phyloP scores from a whole-genome alignment of 2,329 filamentous ascomycete species.

The Cadophora luteo-olivacea region DNA sequence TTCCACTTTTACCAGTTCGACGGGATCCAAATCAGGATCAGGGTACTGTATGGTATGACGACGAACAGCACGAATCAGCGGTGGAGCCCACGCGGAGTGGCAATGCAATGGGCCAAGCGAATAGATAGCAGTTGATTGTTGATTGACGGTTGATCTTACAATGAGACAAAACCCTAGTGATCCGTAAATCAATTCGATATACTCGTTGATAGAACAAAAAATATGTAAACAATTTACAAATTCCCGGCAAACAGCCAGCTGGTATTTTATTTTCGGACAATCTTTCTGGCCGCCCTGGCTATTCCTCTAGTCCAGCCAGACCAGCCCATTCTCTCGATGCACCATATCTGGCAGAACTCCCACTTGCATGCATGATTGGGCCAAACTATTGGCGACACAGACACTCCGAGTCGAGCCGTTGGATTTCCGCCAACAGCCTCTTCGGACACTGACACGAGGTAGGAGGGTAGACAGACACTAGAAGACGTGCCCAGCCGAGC shows the following conservation, averaged over 20 bases:
- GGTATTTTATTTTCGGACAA: slow-evolving; percentile 3
- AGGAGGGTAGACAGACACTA: not conserved
- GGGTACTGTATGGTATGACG: slow-evolving; percentile 9
- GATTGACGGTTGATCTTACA: not conserved
- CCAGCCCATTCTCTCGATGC: not conserved
- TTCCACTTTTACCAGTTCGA: not conserved
- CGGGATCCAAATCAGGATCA: not conserved
- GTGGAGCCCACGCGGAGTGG: slow-evolving; percentile 8
- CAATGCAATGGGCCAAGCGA: not conserved
- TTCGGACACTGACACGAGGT: slow-evolving; percentile 38
- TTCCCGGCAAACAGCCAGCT: not conserved
- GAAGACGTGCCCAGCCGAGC: not conserved
- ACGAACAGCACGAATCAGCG: slow-evolving; percentile 4
- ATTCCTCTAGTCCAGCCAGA: not conserved
- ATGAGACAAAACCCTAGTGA: not conserved
- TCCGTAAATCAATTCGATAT: not conserved
- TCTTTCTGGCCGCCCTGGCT: not conserved
- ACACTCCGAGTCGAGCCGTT: slow-evolving; percentile 21
- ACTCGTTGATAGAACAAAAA: not conserved
- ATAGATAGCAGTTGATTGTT: slow-evolving; percentile 9
- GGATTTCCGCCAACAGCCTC: slow-evolving; percentile 34
- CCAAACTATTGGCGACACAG: slow-evolving; percentile 7
- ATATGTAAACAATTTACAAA: not conserved
- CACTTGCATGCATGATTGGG: slow-evolving; percentile 15
- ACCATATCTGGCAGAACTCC: slow-evolving; percentile 20